These are phyloP conservation scores for Madurella fahalii DNA, from an alignment of 2,329 filamentous ascomycete genomes.

Conservation along the genomic window DNA sequence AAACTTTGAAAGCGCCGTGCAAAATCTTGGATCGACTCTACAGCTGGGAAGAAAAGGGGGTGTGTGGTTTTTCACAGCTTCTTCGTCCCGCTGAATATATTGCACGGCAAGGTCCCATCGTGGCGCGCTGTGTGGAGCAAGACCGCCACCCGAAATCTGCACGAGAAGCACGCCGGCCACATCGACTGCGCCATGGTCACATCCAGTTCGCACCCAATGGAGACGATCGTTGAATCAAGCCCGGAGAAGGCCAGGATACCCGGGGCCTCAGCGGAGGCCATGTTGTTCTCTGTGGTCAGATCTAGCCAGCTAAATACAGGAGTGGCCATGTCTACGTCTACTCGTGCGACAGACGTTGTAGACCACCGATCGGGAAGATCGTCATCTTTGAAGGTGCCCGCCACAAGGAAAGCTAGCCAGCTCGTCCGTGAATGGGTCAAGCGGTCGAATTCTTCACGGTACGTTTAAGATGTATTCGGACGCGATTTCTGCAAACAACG, in stretches of 20 bases:
- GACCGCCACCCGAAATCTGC: background rate
- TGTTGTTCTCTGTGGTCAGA: conserved; percentile 3
- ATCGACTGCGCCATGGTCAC: background rate
- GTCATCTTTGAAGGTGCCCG: conserved; percentile 6
- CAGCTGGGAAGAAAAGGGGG: too few species aligned
- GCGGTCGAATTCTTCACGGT: conserved; percentile 20
- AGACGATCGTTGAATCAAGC: conserved; percentile 17
- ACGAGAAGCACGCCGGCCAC: background rate
- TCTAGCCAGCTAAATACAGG: background rate
- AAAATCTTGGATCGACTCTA: too few species aligned
- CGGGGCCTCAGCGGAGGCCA: background rate
- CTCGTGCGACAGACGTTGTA: background rate
- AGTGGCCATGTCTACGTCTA: background rate
- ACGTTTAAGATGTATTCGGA: background rate
- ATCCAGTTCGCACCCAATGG: conserved; percentile 8
- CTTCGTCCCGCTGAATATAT: too few species aligned
- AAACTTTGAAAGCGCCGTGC: background rate
- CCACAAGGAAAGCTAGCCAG: conserved; percentile 11
- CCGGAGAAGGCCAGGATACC: background rate
- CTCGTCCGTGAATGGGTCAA: conserved; percentile 23
- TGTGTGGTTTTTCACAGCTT: too few species aligned
- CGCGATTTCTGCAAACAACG: background rate
- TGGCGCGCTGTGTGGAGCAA: background rate
- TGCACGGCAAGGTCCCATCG: too few species aligned
- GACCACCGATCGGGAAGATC: conserved; percentile 1